phyloP scores from a whole-genome alignment of 108 stramenopile genomes.

The Conticribra guillardii region DNA sequence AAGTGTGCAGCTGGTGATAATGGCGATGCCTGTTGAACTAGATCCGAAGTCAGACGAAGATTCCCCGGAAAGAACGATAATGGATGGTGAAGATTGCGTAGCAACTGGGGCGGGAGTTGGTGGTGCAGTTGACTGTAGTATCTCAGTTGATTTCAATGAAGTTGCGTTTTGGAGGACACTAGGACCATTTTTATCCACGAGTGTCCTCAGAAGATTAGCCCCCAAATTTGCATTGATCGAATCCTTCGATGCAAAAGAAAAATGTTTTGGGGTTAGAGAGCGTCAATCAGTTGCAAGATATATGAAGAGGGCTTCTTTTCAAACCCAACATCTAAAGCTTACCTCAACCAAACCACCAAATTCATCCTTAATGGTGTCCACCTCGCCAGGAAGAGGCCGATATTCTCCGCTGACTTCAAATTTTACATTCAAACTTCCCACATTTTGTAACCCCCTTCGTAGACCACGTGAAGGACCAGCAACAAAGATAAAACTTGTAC shows the following conservation, averaged over 20 bases:
- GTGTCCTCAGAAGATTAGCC: not conserved
- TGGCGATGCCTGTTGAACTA: not conserved
- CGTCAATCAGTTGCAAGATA: no score
- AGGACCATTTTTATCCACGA: not conserved
- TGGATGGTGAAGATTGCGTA: no score
- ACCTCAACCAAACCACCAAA: not conserved
- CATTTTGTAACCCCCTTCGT: not conserved
- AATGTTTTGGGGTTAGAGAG: not conserved
- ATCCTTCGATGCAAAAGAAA: not conserved
- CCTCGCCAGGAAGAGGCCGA: not conserved
- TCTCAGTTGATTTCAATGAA: not conserved
- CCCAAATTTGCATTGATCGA: conserved; percentile 1
- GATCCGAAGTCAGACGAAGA: not conserved
- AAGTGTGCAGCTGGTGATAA: not conserved
- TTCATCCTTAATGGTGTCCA: not conserved
- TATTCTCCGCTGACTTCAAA: not conserved
- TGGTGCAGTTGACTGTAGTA: not conserved
- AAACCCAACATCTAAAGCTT: not conserved
- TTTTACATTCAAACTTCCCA: not conserved
- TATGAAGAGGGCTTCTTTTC: not conserved
- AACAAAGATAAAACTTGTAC: not conserved
- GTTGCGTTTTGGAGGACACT: not conserved
- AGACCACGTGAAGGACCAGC: not conserved
- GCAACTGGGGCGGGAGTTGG: not conserved
- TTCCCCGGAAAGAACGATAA: no score